phyloP scores from a whole-genome alignment of 441 rosid genomes.

The Populus hybrid region DNA sequence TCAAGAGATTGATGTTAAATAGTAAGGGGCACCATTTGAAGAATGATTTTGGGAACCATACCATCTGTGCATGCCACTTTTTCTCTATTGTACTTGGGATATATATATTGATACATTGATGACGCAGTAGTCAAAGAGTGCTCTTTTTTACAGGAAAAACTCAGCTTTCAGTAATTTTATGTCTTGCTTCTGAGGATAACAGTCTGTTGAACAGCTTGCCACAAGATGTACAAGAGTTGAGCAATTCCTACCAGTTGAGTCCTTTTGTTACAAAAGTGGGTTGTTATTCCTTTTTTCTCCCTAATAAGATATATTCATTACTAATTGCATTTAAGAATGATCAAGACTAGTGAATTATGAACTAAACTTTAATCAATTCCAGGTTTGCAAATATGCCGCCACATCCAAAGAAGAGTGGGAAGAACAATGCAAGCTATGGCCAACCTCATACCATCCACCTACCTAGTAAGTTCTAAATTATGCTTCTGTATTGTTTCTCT shows the following conservation, averaged over 20 bases:
- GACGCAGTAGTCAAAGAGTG: neutral
- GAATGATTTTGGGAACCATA: too few species aligned
- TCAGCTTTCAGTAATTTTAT: constrained; percentile 61
- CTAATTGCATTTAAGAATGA: neutral
- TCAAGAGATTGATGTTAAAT: too few species aligned
- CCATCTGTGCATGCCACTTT: too few species aligned
- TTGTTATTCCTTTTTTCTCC: constrained; percentile 19
- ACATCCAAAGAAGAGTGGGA: constrained; percentile 78
- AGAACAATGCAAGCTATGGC: constrained; percentile 91
- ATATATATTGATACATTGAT: too few species aligned
- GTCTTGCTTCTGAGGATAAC: constrained; percentile 48
- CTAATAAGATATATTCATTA: neutral
- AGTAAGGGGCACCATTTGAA: too few species aligned
- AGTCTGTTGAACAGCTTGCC: constrained; percentile 36
- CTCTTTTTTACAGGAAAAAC: constrained; percentile 45
- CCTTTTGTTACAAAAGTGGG: constrained; percentile 76
- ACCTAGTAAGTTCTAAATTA: constrained; percentile 55
- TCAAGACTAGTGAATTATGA: neutral
- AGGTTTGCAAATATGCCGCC: constrained; percentile 81
- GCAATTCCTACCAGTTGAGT: constrained; percentile 65
- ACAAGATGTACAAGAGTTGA: constrained; percentile 48
- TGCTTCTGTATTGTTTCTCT: neutral
- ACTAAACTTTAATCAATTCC: constrained; percentile 13
- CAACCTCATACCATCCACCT: constrained; percentile 89
- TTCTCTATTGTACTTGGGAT: too few species aligned